Evolutionary conservation across 2,329 filamentous ascomycete species (phyloP).

Genomic region (Cercospora brassicicola): DNA sequence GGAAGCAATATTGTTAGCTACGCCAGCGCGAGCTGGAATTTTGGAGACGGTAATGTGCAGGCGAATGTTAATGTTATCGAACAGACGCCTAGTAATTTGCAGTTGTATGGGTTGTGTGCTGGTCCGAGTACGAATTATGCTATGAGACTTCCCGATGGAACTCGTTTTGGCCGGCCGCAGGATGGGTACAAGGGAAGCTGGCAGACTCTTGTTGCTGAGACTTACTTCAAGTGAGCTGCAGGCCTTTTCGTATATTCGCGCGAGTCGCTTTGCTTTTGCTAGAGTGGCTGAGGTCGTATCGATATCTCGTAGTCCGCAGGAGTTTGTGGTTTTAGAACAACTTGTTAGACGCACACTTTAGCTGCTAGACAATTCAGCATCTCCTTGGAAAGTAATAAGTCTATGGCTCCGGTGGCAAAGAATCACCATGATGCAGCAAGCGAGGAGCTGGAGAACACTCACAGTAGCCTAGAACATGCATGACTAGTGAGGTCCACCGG

Average conservation of each 20-base stretch:
- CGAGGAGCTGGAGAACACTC: neutral
- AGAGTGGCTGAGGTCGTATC: neutral
- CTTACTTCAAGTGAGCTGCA: neutral
- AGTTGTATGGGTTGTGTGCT: constrained; percentile 15
- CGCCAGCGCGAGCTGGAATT: constrained; percentile 42
- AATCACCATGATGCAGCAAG: neutral
- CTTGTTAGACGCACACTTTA: too few species aligned
- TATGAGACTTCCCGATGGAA: constrained; percentile 18
- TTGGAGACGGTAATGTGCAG: constrained; percentile 28
- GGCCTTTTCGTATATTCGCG: neutral
- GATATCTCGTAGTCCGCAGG: neutral
- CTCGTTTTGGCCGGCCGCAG: constrained; percentile 7
- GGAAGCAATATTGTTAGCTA: constrained; percentile 40
- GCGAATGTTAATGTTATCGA: constrained; percentile 18
- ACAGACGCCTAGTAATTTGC: constrained; percentile 4
- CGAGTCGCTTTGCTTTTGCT: neutral
- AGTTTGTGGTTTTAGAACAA: neutral
- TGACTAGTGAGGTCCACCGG: neutral
- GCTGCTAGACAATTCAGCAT: too few species aligned
- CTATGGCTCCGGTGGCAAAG: too few species aligned
- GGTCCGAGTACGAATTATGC: constrained; percentile 9
- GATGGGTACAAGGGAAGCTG: constrained; percentile 20
- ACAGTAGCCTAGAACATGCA: neutral
- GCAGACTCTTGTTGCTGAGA: constrained; percentile 17
- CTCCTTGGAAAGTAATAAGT: too few species aligned